Base-by-base conservation (phyloP, 305 asterid genomes). In the Fraxinus velutina region DNA sequence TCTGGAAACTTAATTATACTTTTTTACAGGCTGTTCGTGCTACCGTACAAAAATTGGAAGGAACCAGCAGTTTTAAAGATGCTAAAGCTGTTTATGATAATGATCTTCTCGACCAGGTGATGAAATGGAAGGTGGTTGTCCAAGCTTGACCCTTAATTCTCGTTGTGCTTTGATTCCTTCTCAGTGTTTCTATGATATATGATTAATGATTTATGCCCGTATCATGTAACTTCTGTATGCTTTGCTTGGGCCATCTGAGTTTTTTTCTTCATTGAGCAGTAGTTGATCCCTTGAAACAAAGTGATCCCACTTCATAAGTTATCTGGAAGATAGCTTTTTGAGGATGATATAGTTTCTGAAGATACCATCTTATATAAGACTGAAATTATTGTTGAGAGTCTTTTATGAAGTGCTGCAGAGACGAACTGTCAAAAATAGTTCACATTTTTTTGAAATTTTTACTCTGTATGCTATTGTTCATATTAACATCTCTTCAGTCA, bases 71-170 rank as follows among this genome's bases (percentile, higher is more conserved):
- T 82, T 81, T 91, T 79, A 91, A 89, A 87, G 97, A 93, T 86
- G 98, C 97, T 81, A 91, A 90, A 88, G 89, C 89, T 33, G 92
- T 94, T 75, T 93, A 98, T 81, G 93, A 88, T 81, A 88, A 91
- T 39, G 90, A 87, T 75, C 90, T 92, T 86, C 92, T 94, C 50
- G 68, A 78, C 80, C 98, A 94, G 90, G 87, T 92, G 74, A 74
- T 55, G 78, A 94, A 79, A 87, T 94, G 95, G 94, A 92, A 83
- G 94, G 98, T 92, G 83, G 39, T 42, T 88, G 62, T 74, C 66
- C 37, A 22, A 24, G 57, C 29, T 24, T 64, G 50, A 77, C 52
- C n/a, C 62, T 81, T 52, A 17, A 79, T 42, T 32, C 24, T 80
- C 55, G 36, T 73, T 64, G 80, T 78, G 30, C 70, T 80, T 24